Evolutionary conservation across 1,284 basidiomycete species (phyloP).

Genomic region (Moesziomyces parantarcticus): DNA sequence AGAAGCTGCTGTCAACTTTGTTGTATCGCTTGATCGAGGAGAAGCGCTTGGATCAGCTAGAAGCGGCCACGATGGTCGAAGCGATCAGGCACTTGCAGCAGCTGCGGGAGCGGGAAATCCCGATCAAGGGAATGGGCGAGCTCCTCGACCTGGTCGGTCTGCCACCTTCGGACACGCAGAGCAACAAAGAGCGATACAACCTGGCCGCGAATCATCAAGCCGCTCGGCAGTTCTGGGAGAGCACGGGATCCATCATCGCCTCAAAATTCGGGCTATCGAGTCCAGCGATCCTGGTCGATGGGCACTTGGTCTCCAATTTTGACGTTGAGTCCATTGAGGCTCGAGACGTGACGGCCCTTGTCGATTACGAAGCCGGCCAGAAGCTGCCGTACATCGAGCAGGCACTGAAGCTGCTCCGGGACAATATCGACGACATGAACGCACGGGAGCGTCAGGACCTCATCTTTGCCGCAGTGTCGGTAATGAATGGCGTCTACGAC

Average conservation of each 20-base stretch:
- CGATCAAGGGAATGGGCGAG: slow-evolving; percentile 4
- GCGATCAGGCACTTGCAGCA: slow-evolving; percentile 6
- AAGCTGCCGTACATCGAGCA: slow-evolving; percentile 41
- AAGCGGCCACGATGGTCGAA: slow-evolving; percentile 10
- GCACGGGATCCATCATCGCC: slow-evolving; percentile 5
- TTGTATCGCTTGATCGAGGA: slow-evolving; percentile 29
- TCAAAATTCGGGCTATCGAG: slow-evolving; percentile 6
- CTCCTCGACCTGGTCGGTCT: neutral
- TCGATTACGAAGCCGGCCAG: slow-evolving; percentile 43
- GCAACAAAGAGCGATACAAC: neutral
- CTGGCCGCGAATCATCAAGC: neutral
- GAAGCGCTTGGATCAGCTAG: neutral
- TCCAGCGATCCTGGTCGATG: slow-evolving; percentile 44
- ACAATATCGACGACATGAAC: slow-evolving; percentile 12
- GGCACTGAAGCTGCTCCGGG: slow-evolving; percentile 19
- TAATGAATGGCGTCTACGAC: slow-evolving; percentile 44
- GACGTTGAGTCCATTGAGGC: slow-evolving; percentile 16
- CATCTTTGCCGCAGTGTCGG: slow-evolving; percentile 39
- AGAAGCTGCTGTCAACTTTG: slow-evolving; percentile 29
- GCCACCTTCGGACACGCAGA: neutral
- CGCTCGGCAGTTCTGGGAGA: slow-evolving; percentile 18
- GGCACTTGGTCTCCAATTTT: slow-evolving; percentile 30
- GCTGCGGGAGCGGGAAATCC: slow-evolving; percentile 1
- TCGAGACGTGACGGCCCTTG: slow-evolving; percentile 37
- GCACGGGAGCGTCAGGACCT: slow-evolving; percentile 28